Evolutionary conservation across 2,329 filamentous ascomycete species (phyloP), one percentile per base, ranked within the genome.

Genomic region (Ophiostoma sp.): DNA sequence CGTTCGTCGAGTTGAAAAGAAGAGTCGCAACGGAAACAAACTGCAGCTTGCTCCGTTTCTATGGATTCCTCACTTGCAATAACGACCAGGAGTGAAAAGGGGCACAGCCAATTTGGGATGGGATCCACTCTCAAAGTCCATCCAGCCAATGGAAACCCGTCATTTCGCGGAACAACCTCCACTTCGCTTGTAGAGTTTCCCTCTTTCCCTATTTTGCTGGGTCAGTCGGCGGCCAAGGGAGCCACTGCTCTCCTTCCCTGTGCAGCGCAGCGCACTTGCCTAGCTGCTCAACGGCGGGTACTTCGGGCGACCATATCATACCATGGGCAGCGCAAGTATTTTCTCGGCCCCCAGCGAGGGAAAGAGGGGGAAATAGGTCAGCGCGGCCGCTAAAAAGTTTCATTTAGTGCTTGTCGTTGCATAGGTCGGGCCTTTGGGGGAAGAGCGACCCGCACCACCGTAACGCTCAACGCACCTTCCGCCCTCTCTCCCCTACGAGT

Each of bases 131-230:
- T 59, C 15, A 17, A 31, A 1, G 3, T 33, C 42, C 15, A 19
- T 42, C 31, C 28, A 31, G 45, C 70, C 59, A 72, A 72, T 72
- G 31, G 42, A 5, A 1, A 31, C 22, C 15, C 28, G 39, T 15
- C 25, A n/a, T 31, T n/a, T 55, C 57, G 6, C 70, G 33, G 59
- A 52, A 36, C 59, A 3, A 8, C 59, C 57, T 71, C 70, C 70
- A 72, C 70, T 72, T 72, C 70, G 45, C 70, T 72, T 64, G 52
- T 39, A 61, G 25, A 57, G 68, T 50, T 50, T 28, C 66, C 15
- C 66, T 63, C 31, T 63, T 48, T 70, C 33, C 36, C n/a, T 71
- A 42, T 71, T 61, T 71, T 8, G 15, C 69, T 48, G 17, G 50
- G 69, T 28, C 45, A 69, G 42, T 69, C 28, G 15, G 64, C 28